phyloP scores from a whole-genome alignment of 805 yeast genomes.

The Crinitomyces ghanaensis region DNA sequence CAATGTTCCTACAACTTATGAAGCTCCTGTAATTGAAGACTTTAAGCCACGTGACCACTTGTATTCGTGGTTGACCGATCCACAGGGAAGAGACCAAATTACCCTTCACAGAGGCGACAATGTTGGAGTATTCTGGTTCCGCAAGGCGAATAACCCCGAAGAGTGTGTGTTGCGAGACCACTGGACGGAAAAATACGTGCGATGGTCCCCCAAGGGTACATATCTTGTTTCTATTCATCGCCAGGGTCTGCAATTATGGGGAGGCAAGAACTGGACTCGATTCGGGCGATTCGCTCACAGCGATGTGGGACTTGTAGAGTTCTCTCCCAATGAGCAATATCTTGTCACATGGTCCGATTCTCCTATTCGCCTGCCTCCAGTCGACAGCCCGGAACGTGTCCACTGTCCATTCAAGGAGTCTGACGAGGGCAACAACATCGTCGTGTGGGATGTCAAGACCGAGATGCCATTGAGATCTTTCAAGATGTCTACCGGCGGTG shows the following conservation, averaged over 20 bases:
- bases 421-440: conserved; percentile 86
- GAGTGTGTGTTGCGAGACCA: conserved; percentile 63
- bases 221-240: conserved; percentile 80
- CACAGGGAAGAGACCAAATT: conserved; percentile 81
- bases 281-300: conserved; percentile 76
- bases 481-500: conserved; percentile 52
- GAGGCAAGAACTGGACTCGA: conserved; percentile 69
- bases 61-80: conserved; percentile 85
- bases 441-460: conserved; percentile 82
- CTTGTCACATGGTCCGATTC: conserved; percentile 83
- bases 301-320: conserved; percentile 78
- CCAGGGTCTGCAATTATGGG: conserved; percentile 94
- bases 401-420: conserved; percentile 74
- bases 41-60: conserved; percentile 71
- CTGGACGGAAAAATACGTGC: conserved; percentile 81
- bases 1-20: conserved; percentile 44
- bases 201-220: conserved; percentile 90
- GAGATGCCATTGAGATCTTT: conserved; percentile 81
- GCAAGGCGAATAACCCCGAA: conserved; percentile 60
- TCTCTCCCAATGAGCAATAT: conserved; percentile 85
- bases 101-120: conserved; percentile 66
- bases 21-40: conserved; percentile 61
- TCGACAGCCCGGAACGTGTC: conserved; percentile 43
- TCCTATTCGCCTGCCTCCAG: conserved; percentile 64
- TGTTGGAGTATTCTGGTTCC: conserved; percentile 82